A percentile compares a stretch with the other conserved stretches of the same genome.
phyloP scores from a whole-genome alignment of 192 early-diverging fungal species.

The Coemansia sp. region DNA sequence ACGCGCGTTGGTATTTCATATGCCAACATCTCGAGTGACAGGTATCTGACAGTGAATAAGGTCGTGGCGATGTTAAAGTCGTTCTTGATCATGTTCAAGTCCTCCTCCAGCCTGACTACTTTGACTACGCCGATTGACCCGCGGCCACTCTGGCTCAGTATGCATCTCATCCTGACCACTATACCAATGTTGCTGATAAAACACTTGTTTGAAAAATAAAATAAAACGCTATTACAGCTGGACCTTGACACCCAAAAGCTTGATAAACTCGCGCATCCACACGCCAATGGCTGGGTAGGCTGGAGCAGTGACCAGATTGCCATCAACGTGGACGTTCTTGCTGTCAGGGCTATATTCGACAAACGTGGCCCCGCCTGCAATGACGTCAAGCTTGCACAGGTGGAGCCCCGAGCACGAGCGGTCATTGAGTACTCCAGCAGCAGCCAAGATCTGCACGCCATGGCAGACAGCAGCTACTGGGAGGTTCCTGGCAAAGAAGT shows the following conservation, averaged over 20 bases:
- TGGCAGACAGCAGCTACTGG: constrained; percentile 64
- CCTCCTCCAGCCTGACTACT: constrained; percentile 47
- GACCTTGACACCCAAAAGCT: constrained; percentile 42
- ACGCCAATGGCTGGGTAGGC: constrained; percentile 52
- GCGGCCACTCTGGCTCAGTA: constrained; percentile 52
- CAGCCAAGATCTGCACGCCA: constrained; percentile 54
- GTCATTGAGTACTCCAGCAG: constrained; percentile 48
- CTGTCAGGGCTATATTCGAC: constrained; percentile 36
- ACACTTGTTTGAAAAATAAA: neutral
- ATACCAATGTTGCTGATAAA: too few species aligned
- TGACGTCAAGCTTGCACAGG: constrained; percentile 48
- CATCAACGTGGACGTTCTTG: constrained; percentile 41
- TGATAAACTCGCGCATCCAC: constrained; percentile 55
- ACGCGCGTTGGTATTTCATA: too few species aligned
- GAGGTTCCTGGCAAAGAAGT: constrained; percentile 55
- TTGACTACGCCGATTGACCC: constrained; percentile 54
- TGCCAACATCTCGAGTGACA: constrained; percentile 46
- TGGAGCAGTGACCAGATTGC: constrained; percentile 46
- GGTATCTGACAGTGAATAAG: constrained; percentile 46
- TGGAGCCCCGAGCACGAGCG: constrained; percentile 43
- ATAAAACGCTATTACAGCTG: constrained; percentile 10
- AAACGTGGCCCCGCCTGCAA: constrained; percentile 39
- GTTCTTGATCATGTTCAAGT: constrained; percentile 44
- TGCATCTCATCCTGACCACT: constrained; percentile 5
- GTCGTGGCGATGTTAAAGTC: constrained; percentile 53